phyloP scores from a whole-genome alignment of 805 yeast genomes.

The Brettanomyces nanus region DNA sequence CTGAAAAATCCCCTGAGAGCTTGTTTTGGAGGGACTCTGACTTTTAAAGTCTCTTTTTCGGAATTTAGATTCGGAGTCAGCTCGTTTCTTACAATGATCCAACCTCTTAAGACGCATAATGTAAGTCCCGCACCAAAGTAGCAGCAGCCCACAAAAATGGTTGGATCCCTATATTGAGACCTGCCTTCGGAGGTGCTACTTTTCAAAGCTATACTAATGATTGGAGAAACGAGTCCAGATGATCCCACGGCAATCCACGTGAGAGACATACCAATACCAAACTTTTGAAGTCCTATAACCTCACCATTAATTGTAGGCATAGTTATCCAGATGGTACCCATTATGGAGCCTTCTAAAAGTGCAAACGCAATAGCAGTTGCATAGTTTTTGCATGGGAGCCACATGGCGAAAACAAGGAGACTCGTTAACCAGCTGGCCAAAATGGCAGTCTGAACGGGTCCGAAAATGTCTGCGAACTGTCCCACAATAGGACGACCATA shows the following conservation, averaged over 20 bases:
- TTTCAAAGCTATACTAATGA: conserved; percentile 49
- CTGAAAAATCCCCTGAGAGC: no score
- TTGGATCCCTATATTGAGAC: conserved; percentile 41
- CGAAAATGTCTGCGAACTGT: conserved; percentile 38
- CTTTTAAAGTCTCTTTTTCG: conserved; percentile 2
- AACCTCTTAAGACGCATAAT: conserved; percentile 43
- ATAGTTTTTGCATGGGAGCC: conserved; percentile 49
- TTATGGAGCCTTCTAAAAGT: conserved; percentile 42
- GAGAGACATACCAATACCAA: conserved; percentile 40
- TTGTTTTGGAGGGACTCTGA: no score
- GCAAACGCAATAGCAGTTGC: conserved; percentile 49
- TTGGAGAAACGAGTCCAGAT: conserved; percentile 48
- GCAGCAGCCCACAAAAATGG: conserved; percentile 52
- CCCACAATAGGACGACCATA: conserved; percentile 54
- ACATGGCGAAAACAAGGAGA: conserved; percentile 39
- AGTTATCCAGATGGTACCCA: conserved; percentile 57
- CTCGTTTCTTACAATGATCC: conserved; percentile 44
- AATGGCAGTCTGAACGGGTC: conserved; percentile 40
- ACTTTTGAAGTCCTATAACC: conserved; percentile 43
- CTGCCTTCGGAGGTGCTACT: conserved; percentile 28
- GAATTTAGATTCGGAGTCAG: not conserved
- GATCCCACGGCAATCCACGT: conserved; percentile 44
- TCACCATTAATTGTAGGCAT: conserved; percentile 42
- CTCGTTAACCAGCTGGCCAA: conserved; percentile 31
- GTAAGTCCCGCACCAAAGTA: conserved; percentile 38